Evolutionary conservation across 2,329 filamentous ascomycete species (phyloP).

Genomic region (Endothia cerciana): DNA sequence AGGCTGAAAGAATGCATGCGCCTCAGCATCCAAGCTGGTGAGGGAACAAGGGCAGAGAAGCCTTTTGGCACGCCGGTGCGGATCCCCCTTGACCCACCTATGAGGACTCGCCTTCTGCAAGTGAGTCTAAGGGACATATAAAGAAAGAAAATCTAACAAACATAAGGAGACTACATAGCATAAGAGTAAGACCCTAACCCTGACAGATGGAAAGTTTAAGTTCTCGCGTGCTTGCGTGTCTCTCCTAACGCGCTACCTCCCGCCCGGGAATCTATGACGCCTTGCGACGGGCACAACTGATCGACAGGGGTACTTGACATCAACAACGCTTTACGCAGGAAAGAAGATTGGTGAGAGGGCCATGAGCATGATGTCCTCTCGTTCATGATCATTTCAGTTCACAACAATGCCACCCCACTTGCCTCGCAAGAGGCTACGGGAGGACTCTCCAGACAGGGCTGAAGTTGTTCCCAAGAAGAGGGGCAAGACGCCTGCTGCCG

Average conservation of each 20-base stretch:
- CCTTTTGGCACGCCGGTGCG: neutral
- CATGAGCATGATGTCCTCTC: neutral
- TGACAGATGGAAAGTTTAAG: neutral
- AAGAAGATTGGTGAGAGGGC: neutral
- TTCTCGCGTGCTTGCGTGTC: slow-evolving; percentile 19
- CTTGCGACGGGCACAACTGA: neutral
- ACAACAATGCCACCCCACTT: slow-evolving; percentile 68
- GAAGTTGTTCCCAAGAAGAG: slow-evolving; percentile 37
- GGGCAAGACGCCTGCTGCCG: slow-evolving; percentile 35
- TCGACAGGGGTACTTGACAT: slow-evolving; percentile 1
- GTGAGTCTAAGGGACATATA: neutral
- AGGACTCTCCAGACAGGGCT: slow-evolving; percentile 42
- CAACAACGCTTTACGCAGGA: neutral
- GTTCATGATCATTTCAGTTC: neutral
- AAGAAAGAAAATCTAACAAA: neutral
- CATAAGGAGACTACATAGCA: neutral
- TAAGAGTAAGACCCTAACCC: slow-evolving; percentile 3
- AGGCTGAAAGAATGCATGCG: neutral
- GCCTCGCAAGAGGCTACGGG: slow-evolving; percentile 67
- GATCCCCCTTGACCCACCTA: too few relatives aligned
- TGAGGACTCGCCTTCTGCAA: neutral
- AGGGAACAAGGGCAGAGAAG: neutral
- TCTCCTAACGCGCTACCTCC: neutral
- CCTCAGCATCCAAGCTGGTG: neutral
- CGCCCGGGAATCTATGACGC: slow-evolving; percentile 19